Evolutionary conservation across 2,329 filamentous ascomycete species (phyloP).

Genomic region (Parastagonospora nodorum): DNA sequence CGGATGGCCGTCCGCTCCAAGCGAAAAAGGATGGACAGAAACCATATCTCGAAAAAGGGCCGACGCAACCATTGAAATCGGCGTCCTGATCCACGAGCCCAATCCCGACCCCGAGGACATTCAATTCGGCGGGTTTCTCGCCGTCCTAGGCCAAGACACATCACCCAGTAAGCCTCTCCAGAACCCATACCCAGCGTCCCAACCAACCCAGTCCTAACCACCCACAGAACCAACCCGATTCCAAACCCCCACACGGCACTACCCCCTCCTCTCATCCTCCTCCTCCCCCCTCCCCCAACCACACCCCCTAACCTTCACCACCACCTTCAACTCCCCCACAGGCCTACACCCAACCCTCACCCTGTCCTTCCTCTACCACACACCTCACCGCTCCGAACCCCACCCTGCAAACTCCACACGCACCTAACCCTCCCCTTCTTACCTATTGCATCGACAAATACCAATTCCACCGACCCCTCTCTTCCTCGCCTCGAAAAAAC

Average conservation of each 20-base stretch:
- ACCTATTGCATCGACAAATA: conserved; percentile 87
- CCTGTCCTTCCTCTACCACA: conserved; percentile 66
- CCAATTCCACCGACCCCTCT: conserved; percentile 74
- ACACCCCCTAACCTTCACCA: conserved; percentile 65
- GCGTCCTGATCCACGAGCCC: conserved; percentile 71
- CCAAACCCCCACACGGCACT: conserved; percentile 83
- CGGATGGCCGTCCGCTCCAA: conserved; percentile 57
- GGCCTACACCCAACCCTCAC: conserved; percentile 84
- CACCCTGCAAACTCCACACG: conserved; percentile 71
- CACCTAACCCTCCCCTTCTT: conserved; percentile 83
- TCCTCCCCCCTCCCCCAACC: conserved; percentile 25
- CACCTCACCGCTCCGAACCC: conserved; percentile 54
- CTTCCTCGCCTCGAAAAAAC: conserved; percentile 80
- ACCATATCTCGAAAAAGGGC: conserved; percentile 37
- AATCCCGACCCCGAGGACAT: conserved; percentile 74
- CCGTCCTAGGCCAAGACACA: conserved; percentile 75
- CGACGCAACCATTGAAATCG: conserved; percentile 73
- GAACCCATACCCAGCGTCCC: no score
- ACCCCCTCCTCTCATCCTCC: conserved; percentile 51
- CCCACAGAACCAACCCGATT: no score
- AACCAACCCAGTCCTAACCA: no score
- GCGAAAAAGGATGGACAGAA: conserved; percentile 54
- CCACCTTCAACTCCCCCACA: conserved; percentile 70
- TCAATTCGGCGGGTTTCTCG: conserved; percentile 76
- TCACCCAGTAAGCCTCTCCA: conserved; percentile 60